Evolutionary conservation across 768 basidiomycete genomes (phyloP).

Genomic region (Pisolithus marmoratus): DNA sequence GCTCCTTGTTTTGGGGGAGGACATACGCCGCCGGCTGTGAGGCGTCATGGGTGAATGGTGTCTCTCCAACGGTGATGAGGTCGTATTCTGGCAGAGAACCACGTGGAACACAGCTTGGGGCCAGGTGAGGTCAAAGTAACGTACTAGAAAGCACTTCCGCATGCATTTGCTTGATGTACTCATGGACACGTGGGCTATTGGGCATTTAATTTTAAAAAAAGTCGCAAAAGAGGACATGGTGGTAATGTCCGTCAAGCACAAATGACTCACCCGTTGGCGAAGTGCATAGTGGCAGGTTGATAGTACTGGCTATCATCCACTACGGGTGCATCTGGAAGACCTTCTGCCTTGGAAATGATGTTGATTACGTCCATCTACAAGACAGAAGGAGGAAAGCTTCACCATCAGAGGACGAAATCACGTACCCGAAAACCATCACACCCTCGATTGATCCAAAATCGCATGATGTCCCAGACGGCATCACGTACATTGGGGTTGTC

Average conservation of each 20-base stretch:
- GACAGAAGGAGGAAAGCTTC: not conserved
- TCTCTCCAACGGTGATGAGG: slow-evolving; percentile 63
- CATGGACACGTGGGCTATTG: slow-evolving; percentile 58
- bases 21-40: slow-evolving; percentile 50
- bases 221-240: not conserved
- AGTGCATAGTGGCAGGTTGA: slow-evolving; percentile 49
- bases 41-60: slow-evolving; percentile 51
- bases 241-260: slow-evolving; percentile 3
- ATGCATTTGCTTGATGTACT: slow-evolving; percentile 65
- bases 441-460: slow-evolving; percentile 69
- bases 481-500: slow-evolving; percentile 57
- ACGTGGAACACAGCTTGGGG: slow-evolving; percentile 4
- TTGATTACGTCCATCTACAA: slow-evolving; percentile 68
- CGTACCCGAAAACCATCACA: slow-evolving; percentile 71
- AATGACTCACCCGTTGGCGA: slow-evolving; percentile 52
- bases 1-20: slow-evolving; percentile 51
- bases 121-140: slow-evolving; percentile 16
- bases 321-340: slow-evolving; percentile 63
- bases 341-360: slow-evolving; percentile 55
- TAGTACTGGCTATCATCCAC: slow-evolving; percentile 42
- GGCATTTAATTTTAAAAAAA: not conserved
- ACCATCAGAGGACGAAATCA: slow-evolving; percentile 5
- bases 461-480: slow-evolving; percentile 60
- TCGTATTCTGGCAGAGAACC: slow-evolving; percentile 38
- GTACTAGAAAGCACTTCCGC: slow-evolving; percentile 52